phyloP scores from a whole-genome alignment of 2,329 filamentous ascomycete species.

The Microthyrium microscopicum region DNA sequence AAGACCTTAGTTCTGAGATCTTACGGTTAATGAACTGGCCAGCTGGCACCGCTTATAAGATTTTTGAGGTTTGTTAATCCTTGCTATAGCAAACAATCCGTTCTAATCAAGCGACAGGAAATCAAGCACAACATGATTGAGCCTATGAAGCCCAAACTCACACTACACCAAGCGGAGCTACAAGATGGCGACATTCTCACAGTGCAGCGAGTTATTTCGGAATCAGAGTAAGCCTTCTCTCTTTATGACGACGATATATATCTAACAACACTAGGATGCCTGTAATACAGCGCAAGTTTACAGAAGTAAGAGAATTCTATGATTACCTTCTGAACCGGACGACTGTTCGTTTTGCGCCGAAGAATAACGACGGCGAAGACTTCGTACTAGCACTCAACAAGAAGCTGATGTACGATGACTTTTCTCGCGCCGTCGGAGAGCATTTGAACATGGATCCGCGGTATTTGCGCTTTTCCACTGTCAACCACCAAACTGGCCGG shows the following conservation, averaged over 20 bases:
- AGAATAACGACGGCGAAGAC: conserved; percentile 36
- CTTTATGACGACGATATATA: neutral
- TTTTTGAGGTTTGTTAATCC: conserved; percentile 51
- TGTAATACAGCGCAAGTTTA: conserved; percentile 27
- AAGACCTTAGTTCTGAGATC: conserved; percentile 66
- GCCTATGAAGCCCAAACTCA: conserved; percentile 76
- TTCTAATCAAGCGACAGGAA: conserved; percentile 37
- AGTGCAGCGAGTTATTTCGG: conserved; percentile 54
- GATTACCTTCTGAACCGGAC: conserved; percentile 82
- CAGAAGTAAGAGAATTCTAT: conserved; percentile 72
- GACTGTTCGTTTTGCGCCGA: conserved; percentile 59
- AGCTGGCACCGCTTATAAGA: conserved; percentile 49
- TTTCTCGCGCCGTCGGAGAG: conserved; percentile 69
- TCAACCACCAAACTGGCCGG: conserved; percentile 59
- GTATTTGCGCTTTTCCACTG: conserved; percentile 80
- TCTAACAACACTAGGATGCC: conserved; percentile 16
- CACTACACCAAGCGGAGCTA: conserved; percentile 78
- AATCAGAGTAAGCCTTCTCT: conserved; percentile 24
- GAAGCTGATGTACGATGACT: conserved; percentile 78
- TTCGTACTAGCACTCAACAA: conserved; percentile 70
- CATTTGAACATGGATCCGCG: conserved; percentile 62
- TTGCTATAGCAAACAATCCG: neutral
- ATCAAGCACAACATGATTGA: conserved; percentile 99
- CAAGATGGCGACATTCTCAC: conserved; percentile 96
- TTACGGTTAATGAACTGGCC: conserved; percentile 75